Evolutionary conservation across 2,329 filamentous ascomycete species (phyloP).

Genomic region (Talaromyces verruculosus): DNA sequence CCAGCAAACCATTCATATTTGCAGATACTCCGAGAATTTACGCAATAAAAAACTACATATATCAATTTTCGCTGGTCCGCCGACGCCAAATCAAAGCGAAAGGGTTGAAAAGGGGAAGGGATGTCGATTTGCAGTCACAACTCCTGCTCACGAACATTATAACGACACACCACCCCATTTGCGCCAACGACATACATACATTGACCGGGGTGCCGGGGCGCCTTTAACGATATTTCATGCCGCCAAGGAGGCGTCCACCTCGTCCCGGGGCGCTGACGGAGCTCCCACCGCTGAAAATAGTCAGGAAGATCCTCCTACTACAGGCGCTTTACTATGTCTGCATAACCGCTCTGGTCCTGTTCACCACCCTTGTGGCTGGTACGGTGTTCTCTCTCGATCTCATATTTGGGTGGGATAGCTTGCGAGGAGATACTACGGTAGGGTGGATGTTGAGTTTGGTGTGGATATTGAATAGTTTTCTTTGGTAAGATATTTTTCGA

Average conservation of each 20-base stretch:
- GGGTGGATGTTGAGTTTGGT: conserved; percentile 69
- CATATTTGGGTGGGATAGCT: conserved; percentile 62
- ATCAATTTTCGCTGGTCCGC: neutral
- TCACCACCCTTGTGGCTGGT: conserved; percentile 66
- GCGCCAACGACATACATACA: neutral
- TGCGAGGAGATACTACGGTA: conserved; percentile 66
- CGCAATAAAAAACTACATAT: neutral
- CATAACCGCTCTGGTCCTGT: conserved; percentile 63
- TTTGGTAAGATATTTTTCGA: conserved; percentile 54
- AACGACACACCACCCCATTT: neutral
- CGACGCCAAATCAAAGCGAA: neutral
- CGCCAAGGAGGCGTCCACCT: conserved; percentile 58
- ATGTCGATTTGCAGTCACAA: conserved; percentile 6
- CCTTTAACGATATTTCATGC: conserved; percentile 33
- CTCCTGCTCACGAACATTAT: conserved; percentile 9
- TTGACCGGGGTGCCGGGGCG: neutral
- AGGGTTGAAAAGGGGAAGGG: neutral
- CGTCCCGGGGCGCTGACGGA: conserved; percentile 66
- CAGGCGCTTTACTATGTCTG: conserved; percentile 65
- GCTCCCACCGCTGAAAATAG: conserved; percentile 65
- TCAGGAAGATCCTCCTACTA: conserved; percentile 65
- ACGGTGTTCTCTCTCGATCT: conserved; percentile 59
- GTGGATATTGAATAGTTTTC: conserved; percentile 65
- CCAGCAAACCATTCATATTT: neutral
- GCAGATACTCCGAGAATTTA: neutral